Conservation (phyloP, 192 early-diverging fungal genomes). For the Backusella mclennaniae region DNA sequence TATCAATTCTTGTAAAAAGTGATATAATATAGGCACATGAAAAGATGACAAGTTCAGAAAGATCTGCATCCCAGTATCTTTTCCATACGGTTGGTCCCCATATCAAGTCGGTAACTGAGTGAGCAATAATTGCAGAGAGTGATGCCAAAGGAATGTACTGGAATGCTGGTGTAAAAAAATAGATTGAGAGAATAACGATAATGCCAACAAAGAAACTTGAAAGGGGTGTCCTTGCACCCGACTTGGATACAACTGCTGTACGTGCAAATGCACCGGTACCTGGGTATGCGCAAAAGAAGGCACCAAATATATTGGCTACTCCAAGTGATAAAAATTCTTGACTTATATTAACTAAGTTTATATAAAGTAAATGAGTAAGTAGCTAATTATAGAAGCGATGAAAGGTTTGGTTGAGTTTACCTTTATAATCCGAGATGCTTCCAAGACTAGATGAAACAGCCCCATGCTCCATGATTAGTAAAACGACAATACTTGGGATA, state of each 20-base stretch:
- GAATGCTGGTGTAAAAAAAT: constrained; percentile 77
- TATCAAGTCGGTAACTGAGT: constrained; percentile 82
- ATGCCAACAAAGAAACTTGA: constrained; percentile 75
- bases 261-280: constrained; percentile 94
- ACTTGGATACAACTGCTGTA: constrained; percentile 87
- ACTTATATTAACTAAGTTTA: constrained; percentile 52
- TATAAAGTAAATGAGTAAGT: background rate
- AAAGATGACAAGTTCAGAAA: constrained; percentile 56
- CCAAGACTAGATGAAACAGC: constrained; percentile 89
- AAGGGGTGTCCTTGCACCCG: constrained; percentile 81
- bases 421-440: constrained; percentile 79
- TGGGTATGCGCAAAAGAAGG: constrained; percentile 87
- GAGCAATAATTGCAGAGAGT: constrained; percentile 83
- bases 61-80: constrained; percentile 65
- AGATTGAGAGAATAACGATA: constrained; percentile 82
- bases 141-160: constrained; percentile 82
- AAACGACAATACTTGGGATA: constrained; percentile 64
- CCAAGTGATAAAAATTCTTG: constrained; percentile 93
- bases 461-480: constrained; percentile 88
- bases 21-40: constrained; percentile 54
- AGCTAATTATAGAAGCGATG: background rate
- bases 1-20: constrained; percentile 57
- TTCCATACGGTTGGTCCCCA: constrained; percentile 55
- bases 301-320: constrained; percentile 79
- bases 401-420: constrained; percentile 36